A percentile compares a stretch with the other conserved stretches of the same genome.
Conservation (phyloP, 345 rosid genomes). For the Aethionema arabicum region DNA sequence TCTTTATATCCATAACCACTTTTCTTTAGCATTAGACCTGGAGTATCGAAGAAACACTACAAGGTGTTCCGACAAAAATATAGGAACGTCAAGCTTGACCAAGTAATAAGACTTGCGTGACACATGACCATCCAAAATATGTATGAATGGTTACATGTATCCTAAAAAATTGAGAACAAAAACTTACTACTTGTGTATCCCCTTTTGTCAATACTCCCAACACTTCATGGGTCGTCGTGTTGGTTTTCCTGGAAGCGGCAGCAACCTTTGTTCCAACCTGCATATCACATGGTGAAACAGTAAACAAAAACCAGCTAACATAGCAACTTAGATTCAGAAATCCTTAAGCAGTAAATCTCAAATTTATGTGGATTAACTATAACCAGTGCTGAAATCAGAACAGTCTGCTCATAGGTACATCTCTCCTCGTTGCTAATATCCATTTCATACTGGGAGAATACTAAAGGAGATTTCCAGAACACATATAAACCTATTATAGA, state of each 20-base stretch:
- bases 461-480: too few relatives aligned
- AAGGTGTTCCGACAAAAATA: conserved; percentile 13
- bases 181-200: conserved; percentile 77
- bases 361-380: too few relatives aligned
- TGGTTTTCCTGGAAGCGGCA: conserved; percentile 94
- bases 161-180: background rate
- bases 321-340: background rate
- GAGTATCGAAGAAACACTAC: conserved; percentile 96
- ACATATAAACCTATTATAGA: too few relatives aligned
- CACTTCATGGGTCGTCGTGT: conserved; percentile 94
- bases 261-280: conserved; percentile 93
- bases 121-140: too few relatives aligned
- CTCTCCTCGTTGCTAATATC: too few relatives aligned
- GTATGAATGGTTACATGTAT: too few relatives aligned
- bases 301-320: conserved; percentile 2
- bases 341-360: background rate
- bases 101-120: too few relatives aligned
- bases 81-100: background rate
- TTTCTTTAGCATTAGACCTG: conserved; percentile 69
- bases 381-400: too few relatives aligned
- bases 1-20: conserved; percentile 76
- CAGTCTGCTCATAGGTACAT: too few relatives aligned
- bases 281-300: conserved; percentile 15
- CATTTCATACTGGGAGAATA: too few relatives aligned
- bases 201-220: conserved; percentile 83